Percentiles rank a stretch among this genome's conserved stretches.
Evolutionary conservation across 805 yeast genomes (phyloP).

Genomic region (Blastobotrys attinorum): DNA sequence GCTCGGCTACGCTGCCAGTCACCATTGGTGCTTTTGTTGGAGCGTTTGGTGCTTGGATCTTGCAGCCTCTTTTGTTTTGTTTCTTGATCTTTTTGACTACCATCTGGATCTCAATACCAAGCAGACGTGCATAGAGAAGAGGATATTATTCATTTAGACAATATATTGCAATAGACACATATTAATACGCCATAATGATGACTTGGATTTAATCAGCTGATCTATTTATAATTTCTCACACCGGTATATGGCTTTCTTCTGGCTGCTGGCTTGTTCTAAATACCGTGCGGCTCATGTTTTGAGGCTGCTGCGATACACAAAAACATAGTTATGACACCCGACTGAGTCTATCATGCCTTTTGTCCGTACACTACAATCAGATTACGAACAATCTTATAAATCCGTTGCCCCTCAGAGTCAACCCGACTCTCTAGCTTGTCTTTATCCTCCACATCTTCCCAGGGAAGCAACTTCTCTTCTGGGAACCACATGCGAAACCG

Average conservation of each 20-base stretch:
- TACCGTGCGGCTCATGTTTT: too few relatives aligned
- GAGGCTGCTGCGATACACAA: too few relatives aligned
- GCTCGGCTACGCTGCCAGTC: conserved; percentile 68
- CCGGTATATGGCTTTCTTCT: too few relatives aligned
- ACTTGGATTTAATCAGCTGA: too few relatives aligned
- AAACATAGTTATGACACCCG: too few relatives aligned
- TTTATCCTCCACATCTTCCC: background rate
- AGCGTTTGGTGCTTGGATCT: conserved; percentile 8
- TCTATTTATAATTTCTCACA: too few relatives aligned
- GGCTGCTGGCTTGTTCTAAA: too few relatives aligned
- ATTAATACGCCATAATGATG: too few relatives aligned
- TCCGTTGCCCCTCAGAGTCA: background rate
- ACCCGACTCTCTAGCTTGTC: background rate
- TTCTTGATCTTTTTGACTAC: conserved; percentile 7
- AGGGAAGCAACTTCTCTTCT: too few relatives aligned
- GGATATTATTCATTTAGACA: too few relatives aligned
- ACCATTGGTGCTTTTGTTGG: conserved; percentile 41
- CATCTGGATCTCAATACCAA: conserved; percentile 9
- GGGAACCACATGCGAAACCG: background rate
- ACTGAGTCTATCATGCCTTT: too few relatives aligned
- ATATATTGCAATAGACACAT: too few relatives aligned
- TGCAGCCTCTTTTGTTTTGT: conserved; percentile 10
- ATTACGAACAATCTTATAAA: conserved; percentile 1
- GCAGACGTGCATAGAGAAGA: background rate
- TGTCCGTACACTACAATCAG: conserved; percentile 11